phyloP scores from a whole-genome alignment of 768 basidiomycete species.

The Cubamyces lactineus region DNA sequence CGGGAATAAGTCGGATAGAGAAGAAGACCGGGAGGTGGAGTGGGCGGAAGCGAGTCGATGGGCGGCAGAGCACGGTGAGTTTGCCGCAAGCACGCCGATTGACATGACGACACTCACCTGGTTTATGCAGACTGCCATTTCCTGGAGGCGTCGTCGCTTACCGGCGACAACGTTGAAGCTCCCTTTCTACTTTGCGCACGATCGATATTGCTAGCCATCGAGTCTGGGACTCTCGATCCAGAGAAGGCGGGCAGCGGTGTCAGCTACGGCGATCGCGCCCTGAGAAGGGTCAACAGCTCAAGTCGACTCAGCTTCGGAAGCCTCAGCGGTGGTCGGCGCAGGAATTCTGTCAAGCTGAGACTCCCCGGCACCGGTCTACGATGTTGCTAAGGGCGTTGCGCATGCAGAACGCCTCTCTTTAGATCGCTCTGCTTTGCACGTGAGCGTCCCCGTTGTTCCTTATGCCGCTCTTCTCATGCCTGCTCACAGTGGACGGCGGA shows the following conservation, averaged over 20 bases:
- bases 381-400: slow-evolving; percentile 57
- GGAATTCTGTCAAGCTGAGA: slow-evolving; percentile 59
- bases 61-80: slow-evolving; percentile 92
- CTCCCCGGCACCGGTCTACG: slow-evolving; percentile 55
- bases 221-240: slow-evolving; percentile 88
- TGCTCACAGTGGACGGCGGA: background rate
- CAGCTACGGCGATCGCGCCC: slow-evolving; percentile 92
- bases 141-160: slow-evolving; percentile 89
- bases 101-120: slow-evolving; percentile 11
- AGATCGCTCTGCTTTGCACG: background rate
- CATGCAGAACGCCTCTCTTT: background rate
- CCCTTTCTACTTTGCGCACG: slow-evolving; percentile 89
- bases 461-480: slow-evolving; percentile 8
- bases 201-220: slow-evolving; percentile 87
- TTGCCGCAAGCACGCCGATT: background rate
- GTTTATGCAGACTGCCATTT: slow-evolving; percentile 78
- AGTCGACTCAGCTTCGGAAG: slow-evolving; percentile 87
- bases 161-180: slow-evolving; percentile 92
- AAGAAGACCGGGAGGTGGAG: slow-evolving; percentile 94
- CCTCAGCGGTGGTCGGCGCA: slow-evolving; percentile 66
- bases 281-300: slow-evolving; percentile 90
- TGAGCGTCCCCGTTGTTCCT: slow-evolving; percentile 16
- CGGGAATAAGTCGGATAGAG: slow-evolving; percentile 94
- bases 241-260: slow-evolving; percentile 95
- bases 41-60: slow-evolving; percentile 94